Percentiles rank a stretch among this genome's conserved stretches.
Evolutionary conservation across 441 rosid species (phyloP).

Genomic region (Gossypium lobatum): DNA sequence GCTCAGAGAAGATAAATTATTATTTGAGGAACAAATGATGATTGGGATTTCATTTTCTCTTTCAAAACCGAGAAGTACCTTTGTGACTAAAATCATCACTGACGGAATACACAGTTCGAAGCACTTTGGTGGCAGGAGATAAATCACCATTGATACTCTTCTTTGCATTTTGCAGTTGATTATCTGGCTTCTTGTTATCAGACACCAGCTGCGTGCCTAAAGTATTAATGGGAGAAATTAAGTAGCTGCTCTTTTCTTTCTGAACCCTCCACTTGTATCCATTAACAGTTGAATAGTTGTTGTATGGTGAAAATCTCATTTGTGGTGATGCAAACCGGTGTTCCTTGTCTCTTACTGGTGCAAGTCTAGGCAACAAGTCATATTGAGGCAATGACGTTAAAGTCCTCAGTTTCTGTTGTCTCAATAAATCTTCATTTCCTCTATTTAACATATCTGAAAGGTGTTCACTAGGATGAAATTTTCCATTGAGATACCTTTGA

Average conservation of each 20-base stretch:
- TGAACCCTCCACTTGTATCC: conserved; percentile 30
- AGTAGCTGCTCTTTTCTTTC: conserved; percentile 26
- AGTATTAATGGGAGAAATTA: conserved; percentile 31
- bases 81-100: conserved; percentile 12
- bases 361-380: conserved; percentile 29
- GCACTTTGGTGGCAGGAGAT: conserved; percentile 16
- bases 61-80: conserved; percentile 29
- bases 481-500: conserved; percentile 12
- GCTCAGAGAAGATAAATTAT: conserved; percentile 9
- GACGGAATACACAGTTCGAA: conserved; percentile 10
- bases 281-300: conserved; percentile 26
- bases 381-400: conserved; percentile 32
- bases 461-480: conserved; percentile 14
- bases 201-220: conserved; percentile 24
- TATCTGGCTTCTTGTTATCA: conserved; percentile 11
- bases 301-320: conserved; percentile 30
- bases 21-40: not conserved
- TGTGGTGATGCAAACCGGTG: conserved; percentile 21
- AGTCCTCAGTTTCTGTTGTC: conserved; percentile 27
- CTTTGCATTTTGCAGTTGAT: conserved; percentile 19
- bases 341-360: conserved; percentile 22
- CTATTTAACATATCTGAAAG: conserved; percentile 25
- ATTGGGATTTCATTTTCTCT: not conserved
- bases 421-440: conserved; percentile 28
- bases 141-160: conserved; percentile 4